These are phyloP conservation scores for Suillus paluster DNA, from an alignment of 768 basidiomycete species.

Conservation along the genomic window DNA sequence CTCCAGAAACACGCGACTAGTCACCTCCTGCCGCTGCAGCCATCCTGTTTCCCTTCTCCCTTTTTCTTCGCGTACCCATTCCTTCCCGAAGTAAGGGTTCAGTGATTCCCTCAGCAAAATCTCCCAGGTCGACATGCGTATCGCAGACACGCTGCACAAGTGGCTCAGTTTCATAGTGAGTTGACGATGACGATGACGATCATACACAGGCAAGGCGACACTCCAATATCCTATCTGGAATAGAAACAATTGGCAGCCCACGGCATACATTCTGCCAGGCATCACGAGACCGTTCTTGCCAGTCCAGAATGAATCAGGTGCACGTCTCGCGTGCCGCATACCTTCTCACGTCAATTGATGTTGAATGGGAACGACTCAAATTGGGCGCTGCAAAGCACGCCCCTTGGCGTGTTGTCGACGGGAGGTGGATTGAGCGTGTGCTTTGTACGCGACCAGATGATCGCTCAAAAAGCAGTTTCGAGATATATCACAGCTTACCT, in stretches of 20 bases:
- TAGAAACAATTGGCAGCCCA: background rate
- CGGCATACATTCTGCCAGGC: background rate
- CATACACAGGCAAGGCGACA: background rate
- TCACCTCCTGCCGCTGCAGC: background rate
- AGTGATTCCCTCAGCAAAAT: constrained; percentile 11
- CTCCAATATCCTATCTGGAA: background rate
- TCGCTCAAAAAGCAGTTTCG: background rate
- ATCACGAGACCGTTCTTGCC: background rate
- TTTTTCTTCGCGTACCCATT: constrained; percentile 22
- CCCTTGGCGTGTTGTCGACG: background rate
- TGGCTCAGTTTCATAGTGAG: background rate
- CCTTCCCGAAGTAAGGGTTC: constrained; percentile 17
- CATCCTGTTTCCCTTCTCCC: background rate
- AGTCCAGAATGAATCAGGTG: background rate
- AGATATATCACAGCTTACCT: background rate
- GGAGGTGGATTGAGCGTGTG: background rate
- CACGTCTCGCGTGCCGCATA: background rate
- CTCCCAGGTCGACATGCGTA: background rate
- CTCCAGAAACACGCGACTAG: background rate
- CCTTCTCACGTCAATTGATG: background rate
- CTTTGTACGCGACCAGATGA: background rate
- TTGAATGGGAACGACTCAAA: too few relatives aligned
- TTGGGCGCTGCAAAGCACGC: too few relatives aligned
- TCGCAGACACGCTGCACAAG: background rate
- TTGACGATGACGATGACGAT: too few relatives aligned